Percentiles rank a stretch among this genome's conserved stretches.
phyloP scores from a whole-genome alignment of 768 basidiomycete species.

The Phlebiopsis flavidoalba region DNA sequence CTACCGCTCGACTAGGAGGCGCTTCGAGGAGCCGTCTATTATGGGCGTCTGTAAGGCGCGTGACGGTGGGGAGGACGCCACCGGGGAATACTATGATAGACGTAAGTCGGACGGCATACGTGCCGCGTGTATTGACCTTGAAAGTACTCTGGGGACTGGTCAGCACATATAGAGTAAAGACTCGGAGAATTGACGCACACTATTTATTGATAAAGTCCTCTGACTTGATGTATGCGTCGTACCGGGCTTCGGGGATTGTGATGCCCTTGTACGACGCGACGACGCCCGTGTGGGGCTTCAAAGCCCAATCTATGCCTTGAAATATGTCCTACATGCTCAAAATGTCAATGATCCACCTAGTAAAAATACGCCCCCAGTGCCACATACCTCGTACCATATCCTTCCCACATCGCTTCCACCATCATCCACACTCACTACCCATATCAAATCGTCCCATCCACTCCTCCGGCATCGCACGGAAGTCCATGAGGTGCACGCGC shows the following conservation, averaged over 20 bases:
- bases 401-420: slow-evolving; percentile 68
- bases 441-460: slow-evolving; percentile 65
- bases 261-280: slow-evolving; percentile 73
- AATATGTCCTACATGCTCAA: slow-evolving; percentile 37
- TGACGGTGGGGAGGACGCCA: slow-evolving; percentile 61
- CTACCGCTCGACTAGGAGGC: slow-evolving; percentile 60
- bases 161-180: not conserved
- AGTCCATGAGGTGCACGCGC: slow-evolving; percentile 72
- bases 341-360: not conserved
- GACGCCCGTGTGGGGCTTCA: slow-evolving; percentile 52
- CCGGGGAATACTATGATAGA: slow-evolving; percentile 56
- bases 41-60: slow-evolving; percentile 49
- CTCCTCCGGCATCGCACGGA: slow-evolving; percentile 54
- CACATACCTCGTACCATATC: slow-evolving; percentile 50
- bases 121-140: not conserved
- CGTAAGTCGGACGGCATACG: not conserved
- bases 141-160: not conserved
- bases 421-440: slow-evolving; percentile 74
- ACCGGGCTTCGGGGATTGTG: slow-evolving; percentile 68
- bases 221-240: slow-evolving; percentile 48
- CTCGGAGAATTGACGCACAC: slow-evolving; percentile 34
- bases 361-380: not conserved
- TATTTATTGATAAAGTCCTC: slow-evolving; percentile 80
- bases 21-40: slow-evolving; percentile 43
- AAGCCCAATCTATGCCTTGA: slow-evolving; percentile 59